Evolutionary conservation across 345 rosid species (phyloP), one percentile per base, ranked within the genome.

Genomic region (Populus ilicifolia): DNA sequence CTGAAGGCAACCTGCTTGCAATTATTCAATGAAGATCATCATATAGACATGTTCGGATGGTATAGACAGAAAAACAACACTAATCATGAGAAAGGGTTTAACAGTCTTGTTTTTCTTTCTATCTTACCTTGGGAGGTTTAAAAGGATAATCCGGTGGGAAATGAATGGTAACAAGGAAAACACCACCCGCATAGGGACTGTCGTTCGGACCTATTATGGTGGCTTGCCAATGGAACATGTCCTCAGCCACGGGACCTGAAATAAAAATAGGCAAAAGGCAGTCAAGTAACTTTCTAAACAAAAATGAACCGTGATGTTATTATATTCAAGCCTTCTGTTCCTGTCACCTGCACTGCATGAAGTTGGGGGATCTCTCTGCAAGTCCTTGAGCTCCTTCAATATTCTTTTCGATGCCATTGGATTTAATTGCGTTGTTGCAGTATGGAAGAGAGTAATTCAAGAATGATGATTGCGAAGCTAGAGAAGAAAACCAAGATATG

Each of bases 211-310:
- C 94, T 1, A 90, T 87, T 25, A 90, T 90, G 2, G 91, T 90
- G 41, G 94, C 94, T 85, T 90, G 92, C 94, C 94, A 90, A 18
- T 87, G 90, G 76, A 89, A 90, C 89, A 89, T 87, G 72, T 90
- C 90, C 82, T 89, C 89, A 75, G 87, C 90, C 21, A 80, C 88
- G 67, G 94, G 92, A 76, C 90, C 91, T 89, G 77, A 30, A 71
- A 63, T 14, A 12, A 17, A 41, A 72, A 21, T 20, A 18, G 12
- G 33, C 5, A 44, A 17, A 16, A 18, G 36, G 17, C 14, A 14
- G 52, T 33, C 13, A 16, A 21, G 3, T 13, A 75, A 33, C 73
- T 20, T 75, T 67, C 52, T 27, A 21, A 12, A 35, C 41, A 66
- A 67, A 8, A 43, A 62, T 14, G 43, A 33, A 64, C 44, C 61